Percentiles rank a stretch among this genome's conserved stretches.
phyloP scores from a whole-genome alignment of 1,284 basidiomycete species.

The Malassezia psittaci region DNA sequence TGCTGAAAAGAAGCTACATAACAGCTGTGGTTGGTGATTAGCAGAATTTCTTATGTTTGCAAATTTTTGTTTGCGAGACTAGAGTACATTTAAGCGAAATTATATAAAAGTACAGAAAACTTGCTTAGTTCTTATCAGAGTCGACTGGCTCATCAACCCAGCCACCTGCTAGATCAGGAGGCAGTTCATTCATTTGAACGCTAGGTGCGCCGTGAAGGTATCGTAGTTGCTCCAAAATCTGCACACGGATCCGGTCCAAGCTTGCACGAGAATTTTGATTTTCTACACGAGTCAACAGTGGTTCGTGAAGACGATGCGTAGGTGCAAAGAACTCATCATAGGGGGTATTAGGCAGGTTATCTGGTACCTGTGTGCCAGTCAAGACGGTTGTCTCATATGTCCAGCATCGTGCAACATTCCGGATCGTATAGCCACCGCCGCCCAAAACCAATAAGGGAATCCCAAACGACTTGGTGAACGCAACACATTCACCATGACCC shows the following conservation, averaged over 20 bases:
- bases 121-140: background rate
- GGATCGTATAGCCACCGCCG: slow-evolving; percentile 85
- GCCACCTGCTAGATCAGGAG: slow-evolving; percentile 74
- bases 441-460: slow-evolving; percentile 82
- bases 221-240: slow-evolving; percentile 76
- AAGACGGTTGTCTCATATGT: slow-evolving; percentile 93
- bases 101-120: background rate
- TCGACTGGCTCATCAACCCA: slow-evolving; percentile 58
- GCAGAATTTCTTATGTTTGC: no score
- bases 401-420: slow-evolving; percentile 93
- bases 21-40: no score
- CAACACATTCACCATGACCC: slow-evolving; percentile 96
- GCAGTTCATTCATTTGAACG: slow-evolving; percentile 90
- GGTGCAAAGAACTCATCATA: slow-evolving; percentile 91
- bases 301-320: slow-evolving; percentile 83
- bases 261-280: slow-evolving; percentile 69
- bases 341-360: slow-evolving; percentile 74
- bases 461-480: slow-evolving; percentile 84
- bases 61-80: background rate
- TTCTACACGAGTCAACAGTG: slow-evolving; percentile 77
- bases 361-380: slow-evolving; percentile 60
- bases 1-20: no score
- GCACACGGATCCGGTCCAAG: slow-evolving; percentile 73
- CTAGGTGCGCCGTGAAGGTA: slow-evolving; percentile 91
- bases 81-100: background rate